Evolutionary conservation across 2,329 filamentous ascomycete genomes (phyloP).

Genomic region (Didymella glomerata): DNA sequence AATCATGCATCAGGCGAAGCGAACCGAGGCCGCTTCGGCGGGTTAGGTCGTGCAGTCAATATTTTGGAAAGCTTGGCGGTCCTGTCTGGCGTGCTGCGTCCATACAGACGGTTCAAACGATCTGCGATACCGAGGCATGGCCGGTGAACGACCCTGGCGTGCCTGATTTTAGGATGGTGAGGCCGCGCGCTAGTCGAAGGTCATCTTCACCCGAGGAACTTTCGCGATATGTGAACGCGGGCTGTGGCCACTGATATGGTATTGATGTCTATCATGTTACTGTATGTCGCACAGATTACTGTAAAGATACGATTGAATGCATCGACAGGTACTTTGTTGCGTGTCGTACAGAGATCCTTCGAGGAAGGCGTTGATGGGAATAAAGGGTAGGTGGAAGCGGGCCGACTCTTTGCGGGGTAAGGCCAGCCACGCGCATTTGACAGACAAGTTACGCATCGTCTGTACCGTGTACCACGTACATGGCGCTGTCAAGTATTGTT

Average conservation of each 20-base stretch:
- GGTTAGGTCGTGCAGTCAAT: constrained; percentile 11
- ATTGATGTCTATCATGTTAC: no score
- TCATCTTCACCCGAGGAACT: neutral
- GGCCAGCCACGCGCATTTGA: neutral
- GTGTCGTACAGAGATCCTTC: neutral
- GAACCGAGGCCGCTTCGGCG: constrained; percentile 7
- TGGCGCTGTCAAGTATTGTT: neutral
- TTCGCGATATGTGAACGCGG: neutral
- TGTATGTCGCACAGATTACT: neutral
- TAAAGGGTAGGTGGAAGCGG: constrained; percentile 2
- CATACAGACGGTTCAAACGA: constrained; percentile 3
- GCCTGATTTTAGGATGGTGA: neutral
- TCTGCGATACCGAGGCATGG: constrained; percentile 11
- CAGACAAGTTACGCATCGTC: neutral
- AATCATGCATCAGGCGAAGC: neutral
- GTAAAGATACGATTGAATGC: neutral
- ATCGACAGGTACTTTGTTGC: neutral
- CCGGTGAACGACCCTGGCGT: neutral
- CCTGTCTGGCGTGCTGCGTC: neutral
- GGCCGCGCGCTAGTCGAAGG: neutral
- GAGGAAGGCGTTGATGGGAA: neutral
- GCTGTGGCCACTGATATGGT: neutral
- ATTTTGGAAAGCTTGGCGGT: constrained; percentile 8
- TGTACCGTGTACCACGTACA: neutral
- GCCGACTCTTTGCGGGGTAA: constrained; percentile 18